Evolutionary conservation across 306 rosid genomes (phyloP).

Genomic region (Cucurbita maxima): DNA sequence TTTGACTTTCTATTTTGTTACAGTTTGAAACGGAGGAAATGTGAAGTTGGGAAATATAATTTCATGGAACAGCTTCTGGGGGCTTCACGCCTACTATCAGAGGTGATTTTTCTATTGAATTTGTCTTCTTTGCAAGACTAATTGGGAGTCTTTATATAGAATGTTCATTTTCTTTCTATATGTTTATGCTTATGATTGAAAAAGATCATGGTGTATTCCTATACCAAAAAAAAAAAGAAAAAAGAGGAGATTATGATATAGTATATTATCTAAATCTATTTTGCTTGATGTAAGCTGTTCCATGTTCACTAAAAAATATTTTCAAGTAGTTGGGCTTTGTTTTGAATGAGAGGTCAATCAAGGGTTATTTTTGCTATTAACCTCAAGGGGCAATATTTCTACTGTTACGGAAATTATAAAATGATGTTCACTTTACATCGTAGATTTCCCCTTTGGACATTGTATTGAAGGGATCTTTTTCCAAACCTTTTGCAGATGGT

Average conservation of each 20-base stretch:
- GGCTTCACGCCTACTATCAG: conserved; percentile 51
- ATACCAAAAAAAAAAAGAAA: too few species aligned
- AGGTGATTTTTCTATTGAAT: conserved; percentile 29
- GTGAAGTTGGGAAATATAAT: conserved; percentile 36
- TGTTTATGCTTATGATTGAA: background rate
- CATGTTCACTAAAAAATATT: background rate
- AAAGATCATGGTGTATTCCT: background rate
- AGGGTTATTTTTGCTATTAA: background rate
- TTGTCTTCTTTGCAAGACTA: background rate
- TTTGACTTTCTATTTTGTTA: conserved; percentile 1
- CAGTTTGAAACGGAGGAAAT: conserved; percentile 78
- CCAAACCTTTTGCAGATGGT: conserved; percentile 57
- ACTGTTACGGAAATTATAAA: background rate
- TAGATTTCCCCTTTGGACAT: background rate
- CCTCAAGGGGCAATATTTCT: background rate
- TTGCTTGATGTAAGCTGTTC: background rate
- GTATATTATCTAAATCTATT: background rate
- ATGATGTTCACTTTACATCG: background rate
- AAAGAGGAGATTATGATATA: background rate
- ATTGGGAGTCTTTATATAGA: background rate
- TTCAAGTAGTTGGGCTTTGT: background rate
- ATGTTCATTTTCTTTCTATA: background rate
- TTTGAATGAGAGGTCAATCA: background rate
- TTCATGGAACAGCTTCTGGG: conserved; percentile 77
- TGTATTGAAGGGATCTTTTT: background rate